Evolutionary conservation across 2,329 filamentous ascomycete genomes (phyloP).

Genomic region (Pestalotiopsis fici): DNA sequence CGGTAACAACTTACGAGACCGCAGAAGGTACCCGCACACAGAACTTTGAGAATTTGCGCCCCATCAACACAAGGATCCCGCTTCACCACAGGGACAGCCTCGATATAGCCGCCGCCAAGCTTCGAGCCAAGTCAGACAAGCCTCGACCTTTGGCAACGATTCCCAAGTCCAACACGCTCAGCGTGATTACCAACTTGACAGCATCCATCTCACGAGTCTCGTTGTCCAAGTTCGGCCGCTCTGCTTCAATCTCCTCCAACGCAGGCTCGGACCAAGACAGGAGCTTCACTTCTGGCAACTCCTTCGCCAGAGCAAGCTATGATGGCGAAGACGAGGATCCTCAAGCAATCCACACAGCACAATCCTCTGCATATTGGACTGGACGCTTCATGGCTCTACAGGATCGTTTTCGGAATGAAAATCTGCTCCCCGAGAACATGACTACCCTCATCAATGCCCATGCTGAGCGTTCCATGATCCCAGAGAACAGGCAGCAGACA

Average conservation of each 20-base stretch:
- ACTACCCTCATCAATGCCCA: constrained; percentile 20
- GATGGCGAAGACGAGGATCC: constrained; percentile 14
- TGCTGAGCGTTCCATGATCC: constrained; percentile 15
- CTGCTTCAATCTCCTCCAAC: constrained; percentile 33
- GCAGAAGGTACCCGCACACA: constrained; percentile 6
- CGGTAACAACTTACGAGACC: constrained; percentile 15
- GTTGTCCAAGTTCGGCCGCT: constrained; percentile 32
- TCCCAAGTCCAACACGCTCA: constrained; percentile 47
- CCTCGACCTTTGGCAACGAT: constrained; percentile 24
- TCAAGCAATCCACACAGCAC: constrained; percentile 39
- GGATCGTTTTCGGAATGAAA: constrained; percentile 53
- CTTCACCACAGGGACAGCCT: constrained; percentile 17
- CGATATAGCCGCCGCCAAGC: constrained; percentile 10
- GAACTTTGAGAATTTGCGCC: constrained; percentile 26
- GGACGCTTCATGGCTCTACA: constrained; percentile 60
- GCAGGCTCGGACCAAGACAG: constrained; percentile 11
- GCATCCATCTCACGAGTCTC: constrained; percentile 41
- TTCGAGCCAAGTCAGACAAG: constrained; percentile 7
- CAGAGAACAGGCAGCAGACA: neutral
- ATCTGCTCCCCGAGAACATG: constrained; percentile 29
- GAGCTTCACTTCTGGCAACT: constrained; percentile 9
- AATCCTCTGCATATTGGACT: constrained; percentile 58
- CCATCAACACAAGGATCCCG: constrained; percentile 10
- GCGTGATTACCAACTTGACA: constrained; percentile 44
- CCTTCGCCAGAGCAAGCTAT: neutral